A percentile compares a stretch with the other conserved stretches of the same genome.
Evolutionary conservation across 2,329 filamentous ascomycete genomes (phyloP).

Genomic region (Helminthosporium solani): DNA sequence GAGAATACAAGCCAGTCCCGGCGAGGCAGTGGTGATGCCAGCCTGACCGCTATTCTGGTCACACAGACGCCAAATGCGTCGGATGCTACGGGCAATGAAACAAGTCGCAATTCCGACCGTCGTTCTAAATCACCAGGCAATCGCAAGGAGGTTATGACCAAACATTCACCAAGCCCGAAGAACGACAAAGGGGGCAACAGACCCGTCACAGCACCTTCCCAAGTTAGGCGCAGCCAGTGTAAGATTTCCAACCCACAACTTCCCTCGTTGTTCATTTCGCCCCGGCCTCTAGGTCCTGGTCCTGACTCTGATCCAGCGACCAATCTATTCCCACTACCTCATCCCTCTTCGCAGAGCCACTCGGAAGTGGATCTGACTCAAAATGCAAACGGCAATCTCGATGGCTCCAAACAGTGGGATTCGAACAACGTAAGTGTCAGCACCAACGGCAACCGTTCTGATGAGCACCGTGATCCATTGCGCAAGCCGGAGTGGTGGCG

Average conservation of each 20-base stretch:
- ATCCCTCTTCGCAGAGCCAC: conserved; percentile 35
- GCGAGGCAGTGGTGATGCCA: conserved; percentile 42
- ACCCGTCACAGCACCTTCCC: conserved; percentile 40
- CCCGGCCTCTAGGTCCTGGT: conserved; percentile 12
- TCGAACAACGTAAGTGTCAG: conserved; percentile 28
- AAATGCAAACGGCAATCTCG: conserved; percentile 33
- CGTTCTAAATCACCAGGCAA: conserved; percentile 20
- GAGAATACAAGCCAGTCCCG: conserved; percentile 40
- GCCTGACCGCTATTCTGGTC: conserved; percentile 42
- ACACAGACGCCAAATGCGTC: conserved; percentile 38
- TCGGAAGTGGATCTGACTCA: conserved; percentile 38
- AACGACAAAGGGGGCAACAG: conserved; percentile 31
- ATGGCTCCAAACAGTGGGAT: conserved; percentile 38
- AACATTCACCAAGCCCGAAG: conserved; percentile 19
- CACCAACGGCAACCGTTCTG: conserved; percentile 30
- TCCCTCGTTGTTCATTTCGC: conserved; percentile 10
- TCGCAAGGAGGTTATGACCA: conserved; percentile 34
- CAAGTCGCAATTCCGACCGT: conserved; percentile 13
- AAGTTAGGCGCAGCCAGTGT: conserved; percentile 37
- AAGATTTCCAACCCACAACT: conserved; percentile 21
- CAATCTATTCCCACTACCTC: conserved; percentile 32
- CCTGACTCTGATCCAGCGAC: conserved; percentile 25
- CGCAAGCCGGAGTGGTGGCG: conserved; percentile 36
- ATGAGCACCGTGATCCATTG: conserved; percentile 32
- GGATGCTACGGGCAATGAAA: conserved; percentile 23